Percentiles rank a stretch among this genome's conserved stretches.
Conservation (phyloP, 768 basidiomycete species). For the Termitomyces titanicus region DNA sequence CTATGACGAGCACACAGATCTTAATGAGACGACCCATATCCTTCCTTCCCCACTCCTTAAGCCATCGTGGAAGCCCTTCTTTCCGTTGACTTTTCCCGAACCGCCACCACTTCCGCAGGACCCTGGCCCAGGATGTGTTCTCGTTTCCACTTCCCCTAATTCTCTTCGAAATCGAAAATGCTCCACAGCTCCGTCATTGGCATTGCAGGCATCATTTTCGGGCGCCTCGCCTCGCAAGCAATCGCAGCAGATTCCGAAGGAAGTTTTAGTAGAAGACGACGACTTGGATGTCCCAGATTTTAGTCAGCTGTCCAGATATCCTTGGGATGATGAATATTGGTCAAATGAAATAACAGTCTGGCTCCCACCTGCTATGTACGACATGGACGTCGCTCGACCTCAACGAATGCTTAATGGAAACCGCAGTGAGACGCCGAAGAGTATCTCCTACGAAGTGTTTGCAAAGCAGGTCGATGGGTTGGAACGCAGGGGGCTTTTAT, state of each 20-base stretch:
- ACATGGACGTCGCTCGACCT: slow-evolving; percentile 18
- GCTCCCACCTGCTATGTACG: slow-evolving; percentile 10
- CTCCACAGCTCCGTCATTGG: background rate
- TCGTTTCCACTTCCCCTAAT: slow-evolving; percentile 5
- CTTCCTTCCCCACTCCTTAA: slow-evolving; percentile 13
- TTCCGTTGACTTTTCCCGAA: slow-evolving; percentile 3
- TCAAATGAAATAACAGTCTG: slow-evolving; percentile 12
- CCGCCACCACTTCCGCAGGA: slow-evolving; percentile 12
- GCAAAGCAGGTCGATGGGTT: slow-evolving; percentile 14
- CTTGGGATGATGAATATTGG: background rate
- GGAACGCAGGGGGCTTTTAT: slow-evolving; percentile 6
- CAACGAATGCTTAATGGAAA: slow-evolving; percentile 10
- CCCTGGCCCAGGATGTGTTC: slow-evolving; percentile 11
- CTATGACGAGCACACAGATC: slow-evolving; percentile 12
- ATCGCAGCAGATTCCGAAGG: slow-evolving; percentile 11
- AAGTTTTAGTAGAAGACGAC: slow-evolving; percentile 1
- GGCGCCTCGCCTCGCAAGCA: slow-evolving; percentile 11
- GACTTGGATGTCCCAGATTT: slow-evolving; percentile 15
- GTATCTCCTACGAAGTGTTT: slow-evolving; percentile 19
- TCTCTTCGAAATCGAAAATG: slow-evolving; percentile 1
- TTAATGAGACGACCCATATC: slow-evolving; percentile 5
- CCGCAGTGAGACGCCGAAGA: slow-evolving; percentile 10
- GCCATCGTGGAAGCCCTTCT: slow-evolving; percentile 18
- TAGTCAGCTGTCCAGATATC: slow-evolving; percentile 10
- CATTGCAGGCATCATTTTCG: slow-evolving; percentile 3